Evolutionary conservation across 2,329 filamentous ascomycete species (phyloP).

Genomic region (Trichoderma sp.): DNA sequence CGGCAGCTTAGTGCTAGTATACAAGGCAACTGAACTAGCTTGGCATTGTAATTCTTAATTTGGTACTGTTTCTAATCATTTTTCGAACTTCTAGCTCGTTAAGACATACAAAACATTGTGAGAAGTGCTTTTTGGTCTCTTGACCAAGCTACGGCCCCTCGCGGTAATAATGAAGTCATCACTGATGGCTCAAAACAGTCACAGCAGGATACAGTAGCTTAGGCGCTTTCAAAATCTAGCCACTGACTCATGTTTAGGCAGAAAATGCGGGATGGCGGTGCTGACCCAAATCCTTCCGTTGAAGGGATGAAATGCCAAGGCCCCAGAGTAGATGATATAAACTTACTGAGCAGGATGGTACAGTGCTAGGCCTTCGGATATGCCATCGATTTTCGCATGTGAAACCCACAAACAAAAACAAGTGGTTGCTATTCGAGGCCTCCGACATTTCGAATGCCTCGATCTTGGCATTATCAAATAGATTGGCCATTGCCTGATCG

Average conservation of each 20-base stretch:
- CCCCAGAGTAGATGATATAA: not conserved
- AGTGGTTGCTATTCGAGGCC: not conserved
- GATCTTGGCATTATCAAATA: conserved; percentile 20
- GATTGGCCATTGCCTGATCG: conserved; percentile 2
- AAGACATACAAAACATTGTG: not conserved
- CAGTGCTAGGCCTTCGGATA: not conserved
- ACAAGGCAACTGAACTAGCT: not conserved
- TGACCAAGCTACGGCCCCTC: not conserved
- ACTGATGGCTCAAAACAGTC: not conserved
- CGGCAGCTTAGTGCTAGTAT: not conserved
- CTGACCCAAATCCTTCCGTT: not conserved
- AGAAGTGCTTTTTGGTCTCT: not conserved
- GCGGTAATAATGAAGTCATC: not conserved
- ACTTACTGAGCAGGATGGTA: not conserved
- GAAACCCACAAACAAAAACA: not conserved
- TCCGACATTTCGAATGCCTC: not conserved
- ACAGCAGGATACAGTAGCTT: not conserved
- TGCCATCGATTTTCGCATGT: not conserved
- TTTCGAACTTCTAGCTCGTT: not conserved
- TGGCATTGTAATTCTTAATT: not conserved
- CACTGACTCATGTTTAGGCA: not conserved
- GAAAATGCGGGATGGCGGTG: not conserved
- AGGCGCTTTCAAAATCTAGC: not conserved
- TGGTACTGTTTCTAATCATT: not conserved
- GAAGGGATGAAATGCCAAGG: not conserved